Percentiles rank a stretch among this genome's conserved stretches.
phyloP scores from a whole-genome alignment of 768 basidiomycete genomes.

The Rhodotorula taiwanensis region DNA sequence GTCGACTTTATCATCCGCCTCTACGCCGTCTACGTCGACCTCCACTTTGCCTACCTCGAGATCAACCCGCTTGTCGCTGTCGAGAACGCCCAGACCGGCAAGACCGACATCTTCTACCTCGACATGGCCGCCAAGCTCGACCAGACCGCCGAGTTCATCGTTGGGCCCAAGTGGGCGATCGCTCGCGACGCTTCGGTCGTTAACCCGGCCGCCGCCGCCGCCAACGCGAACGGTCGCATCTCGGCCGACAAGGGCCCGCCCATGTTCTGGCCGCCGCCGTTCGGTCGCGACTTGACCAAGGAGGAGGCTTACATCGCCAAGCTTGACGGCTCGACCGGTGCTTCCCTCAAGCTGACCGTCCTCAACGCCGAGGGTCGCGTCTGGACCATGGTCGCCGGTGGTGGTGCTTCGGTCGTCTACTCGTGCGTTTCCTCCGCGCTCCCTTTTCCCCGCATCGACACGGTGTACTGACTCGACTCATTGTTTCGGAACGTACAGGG shows the following conservation, averaged over 20 bases:
- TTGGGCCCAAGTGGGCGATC: slow-evolving; percentile 97
- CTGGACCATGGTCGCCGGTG: slow-evolving; percentile 99
- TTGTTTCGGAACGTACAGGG: slow-evolving; percentile 39
- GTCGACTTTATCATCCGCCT: slow-evolving; percentile 90
- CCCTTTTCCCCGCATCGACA: background rate
- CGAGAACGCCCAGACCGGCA: slow-evolving; percentile 61
- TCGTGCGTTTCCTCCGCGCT: slow-evolving; percentile 41
- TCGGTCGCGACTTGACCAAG: slow-evolving; percentile 94
- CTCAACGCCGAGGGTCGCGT: slow-evolving; percentile 89
- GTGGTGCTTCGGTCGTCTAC: slow-evolving; percentile 69
- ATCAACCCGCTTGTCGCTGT: slow-evolving; percentile 97
- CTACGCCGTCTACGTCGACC: slow-evolving; percentile 95
- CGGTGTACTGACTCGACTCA: too few species aligned
- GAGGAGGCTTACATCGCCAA: slow-evolving; percentile 99
- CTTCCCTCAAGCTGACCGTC: slow-evolving; percentile 95
- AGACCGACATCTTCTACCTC: slow-evolving; percentile 81
- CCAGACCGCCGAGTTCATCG: slow-evolving; percentile 96
- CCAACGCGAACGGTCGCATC: slow-evolving; percentile 50
- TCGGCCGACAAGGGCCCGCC: slow-evolving; percentile 88
- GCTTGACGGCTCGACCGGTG: slow-evolving; percentile 91
- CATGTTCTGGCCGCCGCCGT: slow-evolving; percentile 62
- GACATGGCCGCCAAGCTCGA: slow-evolving; percentile 99
- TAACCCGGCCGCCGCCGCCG: slow-evolving; percentile 51
- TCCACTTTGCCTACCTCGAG: slow-evolving; percentile 99
- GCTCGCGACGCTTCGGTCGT: slow-evolving; percentile 81